Conservation (phyloP, 176 grass and related monocot genomes). For the Pontederia paniculata region DNA sequence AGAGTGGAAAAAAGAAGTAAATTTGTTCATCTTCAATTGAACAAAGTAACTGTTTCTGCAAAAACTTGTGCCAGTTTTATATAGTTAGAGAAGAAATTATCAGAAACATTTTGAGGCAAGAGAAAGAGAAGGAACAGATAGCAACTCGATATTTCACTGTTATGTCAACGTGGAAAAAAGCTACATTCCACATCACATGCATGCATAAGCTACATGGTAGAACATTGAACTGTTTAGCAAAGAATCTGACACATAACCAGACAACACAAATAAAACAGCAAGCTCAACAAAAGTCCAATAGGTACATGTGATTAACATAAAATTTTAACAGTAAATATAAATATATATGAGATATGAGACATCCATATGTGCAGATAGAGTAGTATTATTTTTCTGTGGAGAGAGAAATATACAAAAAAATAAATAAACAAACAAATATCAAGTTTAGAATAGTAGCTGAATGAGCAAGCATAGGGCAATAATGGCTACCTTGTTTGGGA, state of each 20-base stretch:
- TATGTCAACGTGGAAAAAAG: no score
- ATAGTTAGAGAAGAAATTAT: no score
- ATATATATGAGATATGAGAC: conserved; percentile 1
- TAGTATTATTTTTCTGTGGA: neutral
- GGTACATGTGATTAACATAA: neutral
- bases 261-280: neutral
- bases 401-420: conserved; percentile 1
- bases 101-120: no score
- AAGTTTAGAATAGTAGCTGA: neutral
- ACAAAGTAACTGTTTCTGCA: no score
- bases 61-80: no score
- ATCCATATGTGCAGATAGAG: neutral
- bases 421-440: neutral
- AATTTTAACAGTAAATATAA: no score
- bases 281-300: neutral
- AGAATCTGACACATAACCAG: neutral
- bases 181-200: no score
- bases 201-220: no score
- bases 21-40: no score
- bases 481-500: conserved; percentile 20
- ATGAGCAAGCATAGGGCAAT: conserved; percentile 12
- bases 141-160: no score
- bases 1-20: no score
- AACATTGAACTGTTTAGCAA: neutral
- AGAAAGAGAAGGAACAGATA: no score